Evolutionary conservation across 169 alveolate species (phyloP).

Genomic region (Eimeria maxima): DNA sequence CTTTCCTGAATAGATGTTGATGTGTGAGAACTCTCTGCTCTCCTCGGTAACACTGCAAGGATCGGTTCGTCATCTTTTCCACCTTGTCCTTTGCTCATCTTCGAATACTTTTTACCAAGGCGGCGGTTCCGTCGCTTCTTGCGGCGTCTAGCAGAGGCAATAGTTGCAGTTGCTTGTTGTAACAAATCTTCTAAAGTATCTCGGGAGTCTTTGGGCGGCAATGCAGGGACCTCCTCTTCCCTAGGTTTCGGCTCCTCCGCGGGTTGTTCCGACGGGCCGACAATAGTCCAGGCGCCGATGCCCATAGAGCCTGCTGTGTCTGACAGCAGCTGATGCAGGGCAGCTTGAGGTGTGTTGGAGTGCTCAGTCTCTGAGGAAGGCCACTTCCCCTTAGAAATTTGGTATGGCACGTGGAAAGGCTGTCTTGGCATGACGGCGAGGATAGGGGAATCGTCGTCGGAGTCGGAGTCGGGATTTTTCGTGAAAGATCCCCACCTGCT

Average conservation of each 20-base stretch:
- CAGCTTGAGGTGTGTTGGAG: background rate
- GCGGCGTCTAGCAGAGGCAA: background rate
- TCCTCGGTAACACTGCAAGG: background rate
- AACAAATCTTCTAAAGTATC: background rate
- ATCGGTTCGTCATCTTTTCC: background rate
- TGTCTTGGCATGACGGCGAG: conserved; percentile 13
- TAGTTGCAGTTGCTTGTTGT: background rate
- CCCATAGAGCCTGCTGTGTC: conserved; percentile 29
- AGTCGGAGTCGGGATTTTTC: background rate
- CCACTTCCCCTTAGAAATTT: background rate
- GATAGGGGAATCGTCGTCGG: conserved; percentile 6
- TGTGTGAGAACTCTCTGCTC: background rate
- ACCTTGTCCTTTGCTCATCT: background rate
- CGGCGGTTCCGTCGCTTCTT: background rate
- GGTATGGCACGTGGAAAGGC: background rate
- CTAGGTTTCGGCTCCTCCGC: background rate
- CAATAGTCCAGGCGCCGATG: background rate
- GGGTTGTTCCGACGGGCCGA: background rate
- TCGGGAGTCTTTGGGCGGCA: background rate
- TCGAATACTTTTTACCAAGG: background rate
- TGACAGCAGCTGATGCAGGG: conserved; percentile 36
- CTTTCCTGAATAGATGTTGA: background rate
- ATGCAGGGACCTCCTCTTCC: background rate
- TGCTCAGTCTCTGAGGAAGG: background rate
- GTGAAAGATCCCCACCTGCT: background rate